These are phyloP conservation scores for Yarrowia galli DNA, from an alignment of 1,139 yeast genomes.

Conservation along the genomic window DNA sequence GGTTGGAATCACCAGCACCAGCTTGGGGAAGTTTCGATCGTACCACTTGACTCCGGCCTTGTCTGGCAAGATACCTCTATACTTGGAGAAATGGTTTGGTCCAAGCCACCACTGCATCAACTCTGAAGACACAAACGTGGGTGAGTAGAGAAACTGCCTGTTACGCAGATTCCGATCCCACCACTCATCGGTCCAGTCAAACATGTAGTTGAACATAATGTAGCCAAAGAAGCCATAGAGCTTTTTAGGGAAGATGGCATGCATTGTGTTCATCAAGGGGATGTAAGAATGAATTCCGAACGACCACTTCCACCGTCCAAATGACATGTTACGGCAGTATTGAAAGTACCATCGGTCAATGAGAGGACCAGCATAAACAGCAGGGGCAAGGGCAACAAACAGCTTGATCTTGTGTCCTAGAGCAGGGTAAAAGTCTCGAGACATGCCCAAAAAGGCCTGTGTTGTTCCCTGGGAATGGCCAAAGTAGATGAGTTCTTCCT, in stretches of 20 bases:
- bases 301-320: constrained; percentile 50
- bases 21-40: constrained; percentile 56
- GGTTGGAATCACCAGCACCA: constrained; percentile 68
- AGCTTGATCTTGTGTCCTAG: constrained; percentile 61
- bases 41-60: constrained; percentile 62
- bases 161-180: constrained; percentile 77
- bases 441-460: constrained; percentile 70
- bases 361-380: constrained; percentile 82
- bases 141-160: constrained; percentile 84
- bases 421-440: constrained; percentile 58
- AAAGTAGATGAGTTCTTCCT: constrained; percentile 63
- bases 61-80: constrained; percentile 32
- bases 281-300: constrained; percentile 57
- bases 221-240: constrained; percentile 72
- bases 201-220: constrained; percentile 79
- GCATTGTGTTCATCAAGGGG: constrained; percentile 52
- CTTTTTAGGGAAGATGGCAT: constrained; percentile 54
- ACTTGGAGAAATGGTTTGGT: constrained; percentile 58
- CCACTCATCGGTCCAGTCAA: constrained; percentile 81
- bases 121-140: constrained; percentile 77
- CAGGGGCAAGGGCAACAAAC: constrained; percentile 86
- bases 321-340: constrained; percentile 46
- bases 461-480: constrained; percentile 97
- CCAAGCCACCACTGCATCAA: constrained; percentile 93
- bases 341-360: constrained; percentile 63